These are phyloP conservation scores for Lactarius pseudohatsudake DNA, from an alignment of 768 basidiomycete species.

Conservation along the genomic window DNA sequence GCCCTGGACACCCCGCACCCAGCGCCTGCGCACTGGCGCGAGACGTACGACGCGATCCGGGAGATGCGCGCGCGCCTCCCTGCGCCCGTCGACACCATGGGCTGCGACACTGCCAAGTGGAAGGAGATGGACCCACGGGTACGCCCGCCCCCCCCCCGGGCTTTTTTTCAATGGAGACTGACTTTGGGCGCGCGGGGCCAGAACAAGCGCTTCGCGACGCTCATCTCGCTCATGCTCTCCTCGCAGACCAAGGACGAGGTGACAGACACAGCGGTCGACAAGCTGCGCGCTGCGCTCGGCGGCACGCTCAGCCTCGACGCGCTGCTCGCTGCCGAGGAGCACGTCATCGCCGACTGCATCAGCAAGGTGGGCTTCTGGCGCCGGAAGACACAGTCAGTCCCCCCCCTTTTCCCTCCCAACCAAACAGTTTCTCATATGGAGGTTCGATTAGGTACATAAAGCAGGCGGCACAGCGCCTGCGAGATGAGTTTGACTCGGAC, in stretches of 20 bases:
- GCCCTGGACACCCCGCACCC: conserved; percentile 62
- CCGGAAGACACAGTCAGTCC: conserved; percentile 72
- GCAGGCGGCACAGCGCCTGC: conserved; percentile 64
- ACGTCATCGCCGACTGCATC: conserved; percentile 71
- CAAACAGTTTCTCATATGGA: not conserved
- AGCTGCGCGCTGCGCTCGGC: conserved; percentile 70
- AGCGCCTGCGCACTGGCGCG: conserved; percentile 63
- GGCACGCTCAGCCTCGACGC: conserved; percentile 77
- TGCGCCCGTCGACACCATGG: conserved; percentile 94
- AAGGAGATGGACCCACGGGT: conserved; percentile 70
- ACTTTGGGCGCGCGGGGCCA: conserved; percentile 33
- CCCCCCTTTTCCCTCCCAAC: not conserved
- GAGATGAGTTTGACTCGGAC: conserved; percentile 75
- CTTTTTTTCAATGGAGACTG: too few species aligned
- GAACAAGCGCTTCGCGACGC: conserved; percentile 80
- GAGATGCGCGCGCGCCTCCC: conserved; percentile 68
- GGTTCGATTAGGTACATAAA: conserved; percentile 60
- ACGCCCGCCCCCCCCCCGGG: conserved; percentile 3
- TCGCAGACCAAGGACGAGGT: conserved; percentile 95
- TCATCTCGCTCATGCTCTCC: conserved; percentile 92
- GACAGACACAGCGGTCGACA: conserved; percentile 73
- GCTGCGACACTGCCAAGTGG: conserved; percentile 69
- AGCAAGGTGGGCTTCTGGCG: conserved; percentile 93
- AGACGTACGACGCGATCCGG: conserved; percentile 70
- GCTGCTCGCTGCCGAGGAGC: conserved; percentile 60